Conservation (phyloP, 352 stramenopile species). For the Phytophthora aleatoria region DNA sequence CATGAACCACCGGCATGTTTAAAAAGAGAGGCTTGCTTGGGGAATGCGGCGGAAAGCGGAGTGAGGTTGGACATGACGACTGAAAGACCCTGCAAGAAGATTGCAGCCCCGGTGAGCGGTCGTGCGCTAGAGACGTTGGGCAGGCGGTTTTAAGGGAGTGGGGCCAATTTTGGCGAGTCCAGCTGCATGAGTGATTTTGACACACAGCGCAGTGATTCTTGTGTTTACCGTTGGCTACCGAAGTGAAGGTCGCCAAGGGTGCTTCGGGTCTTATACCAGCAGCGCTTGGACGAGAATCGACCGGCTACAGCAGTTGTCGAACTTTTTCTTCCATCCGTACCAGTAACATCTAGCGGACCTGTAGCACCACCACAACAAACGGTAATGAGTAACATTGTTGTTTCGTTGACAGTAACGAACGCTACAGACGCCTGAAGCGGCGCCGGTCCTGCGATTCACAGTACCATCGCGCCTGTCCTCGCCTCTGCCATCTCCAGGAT, state of each 20-base stretch:
- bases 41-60: constrained; percentile 1
- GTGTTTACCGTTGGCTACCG: constrained; percentile 5
- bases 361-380: constrained; percentile 3
- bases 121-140: not conserved
- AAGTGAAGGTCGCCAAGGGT: not conserved
- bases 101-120: constrained; percentile 9
- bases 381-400: not conserved
- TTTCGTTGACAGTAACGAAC: not conserved
- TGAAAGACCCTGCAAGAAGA: constrained; percentile 4
- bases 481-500: too few species aligned
- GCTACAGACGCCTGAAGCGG: too few species aligned
- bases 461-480: too few species aligned
- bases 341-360: constrained; percentile 9
- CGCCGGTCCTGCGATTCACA: too few species aligned
- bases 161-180: not conserved
- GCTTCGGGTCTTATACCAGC: constrained; percentile 8
- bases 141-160: constrained; percentile 5
- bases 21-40: not conserved
- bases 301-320: not conserved
- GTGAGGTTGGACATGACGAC: constrained; percentile 2
- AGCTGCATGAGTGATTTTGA: not conserved
- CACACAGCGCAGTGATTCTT: not conserved
- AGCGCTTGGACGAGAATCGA: not conserved
- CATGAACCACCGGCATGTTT: constrained; percentile 25
- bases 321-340: too few species aligned